Conservation (phyloP, 768 basidiomycete genomes). For the Porphyrellus cyaneotinctus region DNA sequence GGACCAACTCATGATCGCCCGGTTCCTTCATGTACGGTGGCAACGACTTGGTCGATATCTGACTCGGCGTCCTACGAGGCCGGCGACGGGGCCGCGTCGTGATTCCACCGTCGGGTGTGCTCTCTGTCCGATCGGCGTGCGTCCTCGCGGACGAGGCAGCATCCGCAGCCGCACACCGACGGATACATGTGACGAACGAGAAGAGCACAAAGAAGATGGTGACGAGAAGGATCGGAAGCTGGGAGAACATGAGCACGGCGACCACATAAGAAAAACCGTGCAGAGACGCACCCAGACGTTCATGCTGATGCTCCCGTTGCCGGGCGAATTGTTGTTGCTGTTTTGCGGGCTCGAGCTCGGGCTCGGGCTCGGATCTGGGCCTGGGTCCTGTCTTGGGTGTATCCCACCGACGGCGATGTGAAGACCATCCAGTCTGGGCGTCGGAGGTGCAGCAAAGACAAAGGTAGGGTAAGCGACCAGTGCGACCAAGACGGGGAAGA, state of each 20-base stretch:
- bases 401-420: not conserved
- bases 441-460: constrained; percentile 10
- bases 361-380: too few species aligned
- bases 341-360: not conserved
- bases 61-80: constrained; percentile 64
- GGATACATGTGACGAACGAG: constrained; percentile 20
- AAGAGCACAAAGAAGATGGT: constrained; percentile 19
- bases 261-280: not conserved
- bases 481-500: not conserved
- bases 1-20: constrained; percentile 76
- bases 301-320: constrained; percentile 10
- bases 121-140: not conserved
- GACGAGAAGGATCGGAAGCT: constrained; percentile 30
- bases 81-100: constrained; percentile 23
- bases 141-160: not conserved
- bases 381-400: not conserved
- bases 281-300: constrained; percentile 25
- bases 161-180: constrained; percentile 12
- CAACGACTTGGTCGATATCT: constrained; percentile 72
- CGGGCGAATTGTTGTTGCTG: not conserved
- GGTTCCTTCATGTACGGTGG: constrained; percentile 84
- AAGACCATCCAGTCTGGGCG: not conserved
- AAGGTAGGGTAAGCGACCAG: not conserved
- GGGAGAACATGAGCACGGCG: not conserved
- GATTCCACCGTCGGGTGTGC: constrained; percentile 10